Percentiles rank a stretch among this genome's conserved stretches.
Conservation (phyloP, 1,284 basidiomycete species). For the Bondarzewia mesenterica region DNA sequence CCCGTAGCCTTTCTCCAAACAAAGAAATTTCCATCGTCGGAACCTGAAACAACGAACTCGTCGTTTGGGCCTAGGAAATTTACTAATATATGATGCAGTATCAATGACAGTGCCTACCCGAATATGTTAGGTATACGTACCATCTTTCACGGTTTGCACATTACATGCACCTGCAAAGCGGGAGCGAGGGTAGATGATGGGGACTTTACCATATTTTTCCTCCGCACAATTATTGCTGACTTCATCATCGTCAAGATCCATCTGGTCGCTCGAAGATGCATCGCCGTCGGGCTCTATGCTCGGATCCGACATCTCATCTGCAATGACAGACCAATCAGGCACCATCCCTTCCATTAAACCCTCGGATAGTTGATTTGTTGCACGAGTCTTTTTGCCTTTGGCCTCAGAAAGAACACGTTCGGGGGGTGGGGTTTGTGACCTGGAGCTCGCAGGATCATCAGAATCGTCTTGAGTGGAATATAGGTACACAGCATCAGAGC, state of each 20-base stretch:
- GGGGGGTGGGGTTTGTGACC: not conserved
- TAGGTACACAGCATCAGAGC: constrained; percentile 71
- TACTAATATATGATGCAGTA: constrained; percentile 34
- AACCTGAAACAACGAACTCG: constrained; percentile 80
- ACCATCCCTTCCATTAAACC: not conserved
- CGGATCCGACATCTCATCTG: constrained; percentile 14
- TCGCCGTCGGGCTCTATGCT: constrained; percentile 27
- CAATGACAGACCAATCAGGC: not conserved
- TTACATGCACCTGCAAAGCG: constrained; percentile 75
- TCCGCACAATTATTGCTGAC: constrained; percentile 13
- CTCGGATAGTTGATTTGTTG: not conserved
- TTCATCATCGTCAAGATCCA: constrained; percentile 21
- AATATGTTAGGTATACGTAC: constrained; percentile 29
- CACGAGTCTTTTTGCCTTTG: not conserved
- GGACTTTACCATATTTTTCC: constrained; percentile 31
- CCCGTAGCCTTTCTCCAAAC: constrained; percentile 74
- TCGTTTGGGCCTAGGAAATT: constrained; percentile 79
- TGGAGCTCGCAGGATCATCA: constrained; percentile 4
- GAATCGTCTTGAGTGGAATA: constrained; percentile 75
- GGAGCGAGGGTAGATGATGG: constrained; percentile 61
- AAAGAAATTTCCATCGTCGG: constrained; percentile 84
- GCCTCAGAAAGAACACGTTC: not conserved
- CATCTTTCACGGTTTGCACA: constrained; percentile 85
- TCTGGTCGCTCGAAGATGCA: constrained; percentile 6
- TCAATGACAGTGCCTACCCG: too few relatives aligned